These are phyloP conservation scores for Globisporangium acanthophoron DNA, from an alignment of 352 stramenopile species.

Conservation along the genomic window DNA sequence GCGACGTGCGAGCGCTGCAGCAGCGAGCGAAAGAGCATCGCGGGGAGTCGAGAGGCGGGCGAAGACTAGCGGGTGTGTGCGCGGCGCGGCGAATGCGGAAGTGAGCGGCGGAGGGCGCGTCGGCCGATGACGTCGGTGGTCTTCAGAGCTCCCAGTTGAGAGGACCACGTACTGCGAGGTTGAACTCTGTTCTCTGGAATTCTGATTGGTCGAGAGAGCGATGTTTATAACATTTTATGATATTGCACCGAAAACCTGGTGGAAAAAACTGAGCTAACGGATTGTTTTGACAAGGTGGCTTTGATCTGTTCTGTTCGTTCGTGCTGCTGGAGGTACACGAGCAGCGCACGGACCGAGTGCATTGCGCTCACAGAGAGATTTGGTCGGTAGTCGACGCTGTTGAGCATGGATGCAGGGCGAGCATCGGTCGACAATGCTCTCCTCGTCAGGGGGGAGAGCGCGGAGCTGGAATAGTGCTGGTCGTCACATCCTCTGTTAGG, in stretches of 20 bases:
- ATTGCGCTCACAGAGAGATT: too few relatives aligned
- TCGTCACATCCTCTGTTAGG: neutral
- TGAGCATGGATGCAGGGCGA: too few relatives aligned
- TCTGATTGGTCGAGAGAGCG: neutral
- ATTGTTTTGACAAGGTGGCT: too few relatives aligned
- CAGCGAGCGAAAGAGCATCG: conserved; percentile 11
- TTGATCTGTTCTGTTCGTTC: too few relatives aligned
- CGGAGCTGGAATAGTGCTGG: neutral
- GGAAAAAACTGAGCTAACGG: neutral
- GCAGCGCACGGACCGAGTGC: too few relatives aligned
- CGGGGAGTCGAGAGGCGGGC: neutral
- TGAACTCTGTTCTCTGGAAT: neutral
- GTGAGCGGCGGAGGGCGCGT: neutral
- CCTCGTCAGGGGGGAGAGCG: too few relatives aligned
- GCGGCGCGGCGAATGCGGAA: conserved; percentile 5
- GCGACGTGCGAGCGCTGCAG: conserved; percentile 5
- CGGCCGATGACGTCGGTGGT: neutral
- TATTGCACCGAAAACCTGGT: neutral
- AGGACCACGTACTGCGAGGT: neutral
- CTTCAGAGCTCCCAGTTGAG: neutral
- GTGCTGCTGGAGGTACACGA: too few relatives aligned
- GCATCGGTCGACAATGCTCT: neutral
- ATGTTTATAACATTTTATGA: neutral
- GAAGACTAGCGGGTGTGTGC: neutral
- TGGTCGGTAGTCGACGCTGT: too few relatives aligned